Evolutionary conservation across 176 grass and related monocot genomes (phyloP).

Genomic region (Triticum urartu): DNA sequence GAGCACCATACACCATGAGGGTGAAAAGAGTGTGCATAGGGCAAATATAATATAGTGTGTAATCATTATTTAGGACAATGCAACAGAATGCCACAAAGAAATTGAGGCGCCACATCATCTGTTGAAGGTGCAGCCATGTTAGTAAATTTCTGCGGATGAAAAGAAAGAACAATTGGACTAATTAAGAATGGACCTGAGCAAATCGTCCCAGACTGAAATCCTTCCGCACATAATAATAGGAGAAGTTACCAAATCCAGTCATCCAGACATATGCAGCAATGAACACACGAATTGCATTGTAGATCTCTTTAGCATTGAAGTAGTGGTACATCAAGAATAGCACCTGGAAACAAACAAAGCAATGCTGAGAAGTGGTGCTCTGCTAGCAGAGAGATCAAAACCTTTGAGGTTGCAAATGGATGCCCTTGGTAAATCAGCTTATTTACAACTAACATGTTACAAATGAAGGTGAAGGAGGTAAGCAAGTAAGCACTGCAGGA

Average conservation of each 20-base stretch:
- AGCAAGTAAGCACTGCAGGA: constrained; percentile 17
- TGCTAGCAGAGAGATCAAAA: constrained; percentile 7
- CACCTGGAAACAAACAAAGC: constrained; percentile 69
- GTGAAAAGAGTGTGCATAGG: constrained; percentile 99
- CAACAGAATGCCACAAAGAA: constrained; percentile 95
- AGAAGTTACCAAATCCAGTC: constrained; percentile 99
- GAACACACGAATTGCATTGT: constrained; percentile 98
- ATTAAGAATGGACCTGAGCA: constrained; percentile 66
- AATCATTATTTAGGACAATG: constrained; percentile 87
- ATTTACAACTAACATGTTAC: constrained; percentile 18
- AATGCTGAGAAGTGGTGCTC: constrained; percentile 21
- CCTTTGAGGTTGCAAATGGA: constrained; percentile 9
- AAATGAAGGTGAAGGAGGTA: not conserved
- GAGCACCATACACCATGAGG: constrained; percentile 94
- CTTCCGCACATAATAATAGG: constrained; percentile 97
- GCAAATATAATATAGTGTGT: constrained; percentile 97
- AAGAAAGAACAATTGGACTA: constrained; percentile 13
- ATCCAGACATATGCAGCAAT: constrained; percentile 99
- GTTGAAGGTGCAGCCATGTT: constrained; percentile 45
- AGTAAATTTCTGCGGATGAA: constrained; percentile 23
- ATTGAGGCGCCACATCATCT: constrained; percentile 99
- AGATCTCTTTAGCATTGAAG: constrained; percentile 99
- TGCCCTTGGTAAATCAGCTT: constrained; percentile 19
- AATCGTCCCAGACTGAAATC: constrained; percentile 95
- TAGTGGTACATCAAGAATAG: constrained; percentile 99